A percentile compares a stretch with the other conserved stretches of the same genome.
These are phyloP conservation scores for Pugionium cornutum DNA, from an alignment of 345 rosid genomes.

Conservation along the genomic window DNA sequence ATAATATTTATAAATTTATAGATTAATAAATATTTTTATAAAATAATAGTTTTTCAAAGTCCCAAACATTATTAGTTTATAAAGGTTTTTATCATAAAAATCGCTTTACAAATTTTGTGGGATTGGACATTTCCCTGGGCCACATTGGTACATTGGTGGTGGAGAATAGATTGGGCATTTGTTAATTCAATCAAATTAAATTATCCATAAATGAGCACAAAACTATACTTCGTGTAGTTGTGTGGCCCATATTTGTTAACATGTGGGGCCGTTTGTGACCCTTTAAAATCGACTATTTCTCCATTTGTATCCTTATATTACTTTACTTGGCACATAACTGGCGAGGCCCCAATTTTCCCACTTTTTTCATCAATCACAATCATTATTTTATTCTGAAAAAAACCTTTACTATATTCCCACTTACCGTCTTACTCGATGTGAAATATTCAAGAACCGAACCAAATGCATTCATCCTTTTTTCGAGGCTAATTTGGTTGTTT, in stretches of 20 bases:
- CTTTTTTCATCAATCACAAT: not conserved
- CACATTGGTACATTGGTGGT: no score
- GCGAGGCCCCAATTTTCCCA: slow-evolving; percentile 14
- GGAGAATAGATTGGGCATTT: no score
- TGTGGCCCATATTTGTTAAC: slow-evolving; percentile 32
- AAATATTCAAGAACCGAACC: no score
- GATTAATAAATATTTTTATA: no score
- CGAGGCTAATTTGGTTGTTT: no score
- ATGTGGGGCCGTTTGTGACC: slow-evolving; percentile 27
- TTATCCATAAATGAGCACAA: slow-evolving; percentile 23
- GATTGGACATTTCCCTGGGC: not conserved
- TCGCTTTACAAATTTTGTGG: not conserved
- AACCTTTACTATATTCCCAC: not conserved
- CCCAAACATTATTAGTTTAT: no score
- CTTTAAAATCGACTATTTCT: slow-evolving; percentile 30
- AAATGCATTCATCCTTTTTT: no score
- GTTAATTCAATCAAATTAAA: not conserved
- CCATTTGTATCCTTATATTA: slow-evolving; percentile 28
- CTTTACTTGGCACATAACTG: slow-evolving; percentile 32
- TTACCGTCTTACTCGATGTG: no score
- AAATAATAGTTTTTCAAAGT: no score
- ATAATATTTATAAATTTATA: no score
- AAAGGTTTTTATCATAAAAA: no score
- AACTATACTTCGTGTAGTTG: not conserved
- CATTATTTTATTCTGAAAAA: slow-evolving; percentile 1